These are phyloP conservation scores for Pythium scleroteichum DNA, from an alignment of 352 stramenopile genomes.

Conservation along the genomic window DNA sequence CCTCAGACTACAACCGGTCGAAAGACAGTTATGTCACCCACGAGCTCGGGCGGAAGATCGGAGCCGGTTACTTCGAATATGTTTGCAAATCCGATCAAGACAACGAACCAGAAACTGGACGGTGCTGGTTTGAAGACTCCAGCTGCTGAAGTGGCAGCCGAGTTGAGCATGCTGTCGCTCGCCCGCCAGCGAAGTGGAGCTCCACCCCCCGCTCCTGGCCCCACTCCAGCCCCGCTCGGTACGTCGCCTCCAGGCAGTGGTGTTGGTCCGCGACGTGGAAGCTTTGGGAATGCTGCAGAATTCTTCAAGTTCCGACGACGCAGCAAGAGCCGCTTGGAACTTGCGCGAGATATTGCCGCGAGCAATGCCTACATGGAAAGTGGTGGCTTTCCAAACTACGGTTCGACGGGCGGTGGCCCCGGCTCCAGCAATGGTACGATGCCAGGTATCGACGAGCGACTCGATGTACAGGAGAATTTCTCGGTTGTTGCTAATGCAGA, in stretches of 20 bases:
- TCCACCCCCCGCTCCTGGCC: constrained; percentile 22
- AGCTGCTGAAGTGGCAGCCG: constrained; percentile 63
- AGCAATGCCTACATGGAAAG: constrained; percentile 46
- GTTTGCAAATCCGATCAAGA: constrained; percentile 32
- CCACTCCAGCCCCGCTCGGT: constrained; percentile 20
- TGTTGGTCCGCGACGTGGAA: constrained; percentile 51
- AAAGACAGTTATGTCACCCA: constrained; percentile 59
- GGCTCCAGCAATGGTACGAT: constrained; percentile 32
- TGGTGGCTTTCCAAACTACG: constrained; percentile 56
- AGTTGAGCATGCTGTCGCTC: constrained; percentile 56
- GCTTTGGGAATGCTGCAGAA: constrained; percentile 82
- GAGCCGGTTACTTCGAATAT: constrained; percentile 40
- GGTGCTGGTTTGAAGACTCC: constrained; percentile 47
- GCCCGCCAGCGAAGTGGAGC: constrained; percentile 44
- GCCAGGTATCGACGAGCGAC: constrained; percentile 74
- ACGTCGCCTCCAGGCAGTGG: constrained; percentile 34
- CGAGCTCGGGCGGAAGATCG: constrained; percentile 10
- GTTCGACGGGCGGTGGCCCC: constrained; percentile 31
- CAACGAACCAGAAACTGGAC: constrained; percentile 29
- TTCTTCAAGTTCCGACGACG: constrained; percentile 87
- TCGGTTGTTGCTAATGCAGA: constrained; percentile 41
- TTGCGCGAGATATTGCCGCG: constrained; percentile 63
- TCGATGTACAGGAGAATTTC: constrained; percentile 49
- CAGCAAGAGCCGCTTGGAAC: constrained; percentile 82
- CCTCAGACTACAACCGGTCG: constrained; percentile 66